Conservation (phyloP, 371 early-diverging fungal species). For the Choanephora cucurbitarum region DNA sequence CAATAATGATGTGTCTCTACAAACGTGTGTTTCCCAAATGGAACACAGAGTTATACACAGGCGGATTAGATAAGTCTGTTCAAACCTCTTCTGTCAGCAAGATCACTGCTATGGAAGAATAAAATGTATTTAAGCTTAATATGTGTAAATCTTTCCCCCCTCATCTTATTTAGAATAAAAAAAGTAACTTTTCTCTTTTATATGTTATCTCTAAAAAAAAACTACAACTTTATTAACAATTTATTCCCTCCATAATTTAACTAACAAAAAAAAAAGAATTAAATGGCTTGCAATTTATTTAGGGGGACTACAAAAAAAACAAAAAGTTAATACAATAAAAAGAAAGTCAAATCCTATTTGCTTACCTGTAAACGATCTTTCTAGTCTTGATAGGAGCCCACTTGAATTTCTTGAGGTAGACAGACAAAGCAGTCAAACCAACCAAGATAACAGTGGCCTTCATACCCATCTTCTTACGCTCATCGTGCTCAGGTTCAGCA, state of each 20-base stretch:
- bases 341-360: neutral
- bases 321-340: neutral
- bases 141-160: neutral
- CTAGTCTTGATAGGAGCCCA: slow-evolving; percentile 79
- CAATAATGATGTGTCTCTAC: slow-evolving; percentile 92
- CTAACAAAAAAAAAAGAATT: too few species aligned
- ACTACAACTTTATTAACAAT: too few species aligned
- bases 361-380: slow-evolving; percentile 78
- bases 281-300: slow-evolving; percentile 10
- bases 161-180: too few species aligned
- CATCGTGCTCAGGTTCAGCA: slow-evolving; percentile 96
- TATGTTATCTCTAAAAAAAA: too few species aligned
- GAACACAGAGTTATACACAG: slow-evolving; percentile 56
- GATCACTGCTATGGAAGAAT: neutral
- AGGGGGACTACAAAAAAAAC: slow-evolving; percentile 16
- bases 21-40: slow-evolving; percentile 96
- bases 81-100: neutral
- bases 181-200: too few species aligned
- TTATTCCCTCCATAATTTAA: too few species aligned
- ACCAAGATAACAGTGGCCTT: slow-evolving; percentile 78
- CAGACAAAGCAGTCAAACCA: slow-evolving; percentile 60
- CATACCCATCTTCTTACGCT: slow-evolving; percentile 94
- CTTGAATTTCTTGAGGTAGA: slow-evolving; percentile 82
- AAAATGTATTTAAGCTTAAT: neutral
- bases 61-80: slow-evolving; percentile 6